Evolutionary conservation across 2,329 filamentous ascomycete species (phyloP).

Genomic region (Colletotrichum euphorbiae): DNA sequence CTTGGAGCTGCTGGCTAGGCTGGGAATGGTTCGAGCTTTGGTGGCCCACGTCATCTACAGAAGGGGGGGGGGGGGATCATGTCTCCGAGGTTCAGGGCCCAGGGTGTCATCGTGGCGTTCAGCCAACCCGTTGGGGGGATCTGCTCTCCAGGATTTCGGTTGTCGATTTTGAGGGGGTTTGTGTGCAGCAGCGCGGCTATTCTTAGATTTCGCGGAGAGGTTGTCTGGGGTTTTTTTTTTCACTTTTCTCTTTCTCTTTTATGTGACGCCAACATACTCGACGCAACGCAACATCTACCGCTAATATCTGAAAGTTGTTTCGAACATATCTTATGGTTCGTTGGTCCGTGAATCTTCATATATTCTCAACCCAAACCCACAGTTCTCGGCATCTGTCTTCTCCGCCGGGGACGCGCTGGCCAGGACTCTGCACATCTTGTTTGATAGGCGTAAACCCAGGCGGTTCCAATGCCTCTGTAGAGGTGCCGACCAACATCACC

Average conservation of each 20-base stretch:
- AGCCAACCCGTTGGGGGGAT: slow-evolving; percentile 34
- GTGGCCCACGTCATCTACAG: slow-evolving; percentile 27
- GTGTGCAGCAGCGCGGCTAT: slow-evolving; percentile 35
- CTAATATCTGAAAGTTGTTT: slow-evolving; percentile 17
- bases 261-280: slow-evolving; percentile 32
- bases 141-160: slow-evolving; percentile 40
- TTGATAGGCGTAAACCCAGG: background rate
- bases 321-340: slow-evolving; percentile 16
- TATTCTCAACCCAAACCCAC: background rate
- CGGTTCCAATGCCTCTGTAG: background rate
- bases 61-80: slow-evolving; percentile 1
- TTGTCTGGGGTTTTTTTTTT: background rate
- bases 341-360: background rate
- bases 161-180: slow-evolving; percentile 28
- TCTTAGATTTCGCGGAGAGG: slow-evolving; percentile 33
- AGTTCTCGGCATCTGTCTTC: background rate
- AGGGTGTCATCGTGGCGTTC: slow-evolving; percentile 36
- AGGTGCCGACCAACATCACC: background rate
- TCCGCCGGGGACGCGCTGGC: background rate
- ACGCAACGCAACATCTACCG: slow-evolving; percentile 17
- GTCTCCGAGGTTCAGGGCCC: slow-evolving; percentile 33
- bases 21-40: slow-evolving; percentile 31
- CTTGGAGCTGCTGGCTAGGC: slow-evolving; percentile 16
- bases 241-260: background rate
- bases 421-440: background rate